Evolutionary conservation across 495 filamentous ascomycete genomes (phyloP).

Genomic region (Cairneyella variabilis): DNA sequence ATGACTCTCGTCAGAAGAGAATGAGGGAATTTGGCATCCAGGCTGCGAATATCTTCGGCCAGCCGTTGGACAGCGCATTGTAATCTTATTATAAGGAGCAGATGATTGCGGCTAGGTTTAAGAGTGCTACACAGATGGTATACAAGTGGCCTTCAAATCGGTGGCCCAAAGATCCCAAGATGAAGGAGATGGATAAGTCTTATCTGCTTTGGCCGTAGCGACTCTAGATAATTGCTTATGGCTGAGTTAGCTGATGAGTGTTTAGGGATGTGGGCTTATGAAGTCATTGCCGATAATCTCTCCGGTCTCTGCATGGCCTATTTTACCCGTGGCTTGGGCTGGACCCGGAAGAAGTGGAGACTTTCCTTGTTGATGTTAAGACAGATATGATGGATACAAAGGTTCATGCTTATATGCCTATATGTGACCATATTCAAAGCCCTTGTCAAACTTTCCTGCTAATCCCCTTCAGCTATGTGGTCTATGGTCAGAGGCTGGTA

Average conservation of each 20-base stretch:
- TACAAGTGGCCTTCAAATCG: slow-evolving; percentile 34
- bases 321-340: not conserved
- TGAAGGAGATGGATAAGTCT: slow-evolving; percentile 40
- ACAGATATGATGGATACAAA: not conserved
- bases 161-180: slow-evolving; percentile 37
- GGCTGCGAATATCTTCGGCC: not conserved
- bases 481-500: not conserved
- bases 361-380: not conserved
- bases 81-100: slow-evolving; percentile 21
- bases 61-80: not conserved
- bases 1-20: not conserved
- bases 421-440: not conserved
- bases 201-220: not conserved
- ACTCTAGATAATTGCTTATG: no score
- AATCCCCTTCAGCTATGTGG: not conserved
- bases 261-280: slow-evolving; percentile 30
- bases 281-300: not conserved
- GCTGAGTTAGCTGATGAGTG: slow-evolving; percentile 40
- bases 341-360: not conserved
- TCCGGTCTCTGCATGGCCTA: not conserved
- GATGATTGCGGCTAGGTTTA: slow-evolving; percentile 30
- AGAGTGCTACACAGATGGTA: slow-evolving; percentile 20
- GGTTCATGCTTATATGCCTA: not conserved
- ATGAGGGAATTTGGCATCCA: not conserved
- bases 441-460: not conserved